Base-by-base conservation (phyloP, 1,284 basidiomycete species). In the Xerocomus minutiporus region DNA sequence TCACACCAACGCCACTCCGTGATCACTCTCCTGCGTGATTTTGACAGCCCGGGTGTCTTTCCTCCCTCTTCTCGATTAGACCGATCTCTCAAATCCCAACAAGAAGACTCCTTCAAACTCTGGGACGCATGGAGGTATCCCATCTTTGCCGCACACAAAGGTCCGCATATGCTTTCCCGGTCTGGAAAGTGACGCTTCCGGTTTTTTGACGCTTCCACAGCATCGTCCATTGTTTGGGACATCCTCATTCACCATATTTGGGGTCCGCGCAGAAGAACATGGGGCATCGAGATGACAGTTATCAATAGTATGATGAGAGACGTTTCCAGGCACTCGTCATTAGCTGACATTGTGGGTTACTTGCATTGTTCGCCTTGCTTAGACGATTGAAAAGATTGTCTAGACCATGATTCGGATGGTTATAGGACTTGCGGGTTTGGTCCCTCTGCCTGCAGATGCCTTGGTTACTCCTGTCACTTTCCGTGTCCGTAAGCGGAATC, bases 401-500 rank as follows among this genome's bases (percentile, higher is more conserved):
- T 61, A 90, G 86, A 71, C 76, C 38, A 85, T 83, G 44, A 81
- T 94, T 43, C 84, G 96, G 23, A 79, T 83, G 69, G 74, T 93
- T 54, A 90, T 97, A 78, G 82, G 87, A 55, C 73, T 97, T 36
- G 83, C 84, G 31, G 86, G 89, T 17, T 79, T 95, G 50, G 82
- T 93, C 5, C 96, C 96, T 1, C 78, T 95, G 0, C 93, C 97
- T 2, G 89, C 91, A 8, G 94, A 97, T 69, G 95, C 95, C 4
- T 79, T 98, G 45, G 90, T 97, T 45, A 98, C 96, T 1, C 95
- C 96, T 5, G 91, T 99, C 47, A 93, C 92, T 0, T 99, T 97
- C 69, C 79, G 77, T 40, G 93, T 98, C 45, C 84, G 81, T 56
- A 80, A 74, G 59, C 83, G 90, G 9, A 71, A 78, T 4, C 74